phyloP scores from a whole-genome alignment of 108 stramenopile genomes.

The Mediolabrus comicus region DNA sequence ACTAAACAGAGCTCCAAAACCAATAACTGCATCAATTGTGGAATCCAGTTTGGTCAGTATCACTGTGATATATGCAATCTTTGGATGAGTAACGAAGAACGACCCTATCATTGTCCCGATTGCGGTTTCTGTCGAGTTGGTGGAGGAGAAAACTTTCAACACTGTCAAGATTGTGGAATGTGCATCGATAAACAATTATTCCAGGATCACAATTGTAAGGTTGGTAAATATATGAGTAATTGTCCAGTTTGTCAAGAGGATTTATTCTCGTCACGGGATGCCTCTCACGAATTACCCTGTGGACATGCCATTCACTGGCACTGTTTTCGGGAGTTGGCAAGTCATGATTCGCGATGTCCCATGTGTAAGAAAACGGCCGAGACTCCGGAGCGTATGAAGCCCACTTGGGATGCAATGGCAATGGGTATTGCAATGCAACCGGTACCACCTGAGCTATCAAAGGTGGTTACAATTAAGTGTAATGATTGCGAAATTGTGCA shows the following conservation, averaged over 20 bases:
- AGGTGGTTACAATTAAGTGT: constrained; percentile 80
- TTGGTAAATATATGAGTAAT: constrained; percentile 88
- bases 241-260: constrained; percentile 90
- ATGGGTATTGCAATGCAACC: constrained; percentile 75
- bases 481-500: constrained; percentile 77
- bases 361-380: constrained; percentile 90
- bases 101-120: constrained; percentile 81
- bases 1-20: constrained; percentile 62
- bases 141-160: constrained; percentile 80
- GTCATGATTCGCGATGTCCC: constrained; percentile 81
- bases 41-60: constrained; percentile 80
- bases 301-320: constrained; percentile 91
- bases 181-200: constrained; percentile 82
- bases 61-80: constrained; percentile 85
- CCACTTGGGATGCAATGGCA: constrained; percentile 84
- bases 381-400: constrained; percentile 80
- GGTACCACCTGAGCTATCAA: constrained; percentile 78
- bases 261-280: constrained; percentile 74
- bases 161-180: constrained; percentile 89
- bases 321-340: constrained; percentile 76
- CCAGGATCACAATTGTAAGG: constrained; percentile 77
- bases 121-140: constrained; percentile 91
- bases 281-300: constrained; percentile 86
- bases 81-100: constrained; percentile 85
- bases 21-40: constrained; percentile 81